Evolutionary conservation across 202 grass and related monocot species (phyloP), one percentile per base, ranked within the genome.

Genomic region (Digitaria exilis): DNA sequence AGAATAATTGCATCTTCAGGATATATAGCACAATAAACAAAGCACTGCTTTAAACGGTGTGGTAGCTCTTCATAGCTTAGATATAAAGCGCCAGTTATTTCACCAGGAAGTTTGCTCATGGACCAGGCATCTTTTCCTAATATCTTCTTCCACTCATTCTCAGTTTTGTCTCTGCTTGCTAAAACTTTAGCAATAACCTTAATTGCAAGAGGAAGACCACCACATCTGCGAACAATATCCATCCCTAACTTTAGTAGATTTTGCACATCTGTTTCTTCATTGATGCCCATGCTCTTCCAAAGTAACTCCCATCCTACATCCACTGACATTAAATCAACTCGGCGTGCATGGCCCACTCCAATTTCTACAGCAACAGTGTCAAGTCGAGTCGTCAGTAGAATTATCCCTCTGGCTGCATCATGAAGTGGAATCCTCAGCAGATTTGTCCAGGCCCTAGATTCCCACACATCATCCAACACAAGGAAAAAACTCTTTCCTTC

Each of bases 381-480:
- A 44, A 75, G 19, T 77, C 84, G 69, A 24, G 84, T 89, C 0
- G 87, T 92, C 3, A 87, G 19, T 10, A 89, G 21, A 25, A 89
- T 55, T 34, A 58, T 22, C 4, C 15, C 59, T 10, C 2, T 0
- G 12, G 28, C 11, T 69, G 39, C 39, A 22, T 15, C 2, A 37
- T 37, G 35, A n/a, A n/a, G 4, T 37, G 35, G 35, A 6, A 37
- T 37, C 35, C 35, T 37, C 35, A 10, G 34, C 3, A 82, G 6
- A 42, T 88, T 13, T 0, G 5, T 30, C 78, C 82, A 90, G 17
- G 68, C 43, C 11, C 28, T 1, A 6, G 25, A 7, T 1, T 74
- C 15, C 80, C 89, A 87, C 6, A 91, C 43, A 54, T 91, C 89
- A 87, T 91, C 84, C 9, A 88, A 39, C 54, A 89, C 79, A 6